phyloP scores from a whole-genome alignment of 1,284 basidiomycete genomes.

The Uromyces viciae-fabae region DNA sequence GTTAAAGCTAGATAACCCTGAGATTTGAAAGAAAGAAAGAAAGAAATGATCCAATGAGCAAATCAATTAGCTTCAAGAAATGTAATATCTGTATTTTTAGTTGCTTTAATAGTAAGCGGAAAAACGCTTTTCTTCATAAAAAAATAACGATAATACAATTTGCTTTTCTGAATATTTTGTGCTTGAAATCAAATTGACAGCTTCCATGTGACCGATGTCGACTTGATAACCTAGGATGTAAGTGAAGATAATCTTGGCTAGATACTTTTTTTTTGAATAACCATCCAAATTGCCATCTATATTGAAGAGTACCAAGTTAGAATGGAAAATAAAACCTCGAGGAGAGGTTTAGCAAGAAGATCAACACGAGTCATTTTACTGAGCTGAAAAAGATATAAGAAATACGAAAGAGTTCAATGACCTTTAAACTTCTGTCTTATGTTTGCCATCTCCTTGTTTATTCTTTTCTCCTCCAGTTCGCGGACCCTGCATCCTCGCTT shows the following conservation, averaged over 20 bases:
- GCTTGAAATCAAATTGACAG: conserved; percentile 93
- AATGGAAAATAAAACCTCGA: neutral
- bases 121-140: too few species aligned
- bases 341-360: neutral
- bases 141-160: conserved; percentile 65
- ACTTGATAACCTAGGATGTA: conserved; percentile 99
- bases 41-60: neutral
- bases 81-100: neutral
- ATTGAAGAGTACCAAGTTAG: conserved; percentile 18
- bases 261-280: conserved; percentile 97
- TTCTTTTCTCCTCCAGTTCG: conserved; percentile 89
- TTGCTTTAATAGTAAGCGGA: neutral
- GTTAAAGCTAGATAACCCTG: conserved; percentile 97
- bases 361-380: neutral
- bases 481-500: conserved; percentile 76
- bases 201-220: conserved; percentile 98
- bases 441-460: conserved; percentile 99
- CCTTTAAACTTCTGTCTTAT: conserved; percentile 99
- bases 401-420: conserved; percentile 53
- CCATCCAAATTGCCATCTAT: conserved; percentile 92
- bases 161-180: conserved; percentile 98
- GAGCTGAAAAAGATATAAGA: neutral
- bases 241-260: conserved; percentile 90
- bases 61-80: too few species aligned
- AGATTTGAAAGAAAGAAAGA: too few species aligned